Conservation (phyloP, 169 alveolate genomes). For the Hepatocystis sp. region DNA sequence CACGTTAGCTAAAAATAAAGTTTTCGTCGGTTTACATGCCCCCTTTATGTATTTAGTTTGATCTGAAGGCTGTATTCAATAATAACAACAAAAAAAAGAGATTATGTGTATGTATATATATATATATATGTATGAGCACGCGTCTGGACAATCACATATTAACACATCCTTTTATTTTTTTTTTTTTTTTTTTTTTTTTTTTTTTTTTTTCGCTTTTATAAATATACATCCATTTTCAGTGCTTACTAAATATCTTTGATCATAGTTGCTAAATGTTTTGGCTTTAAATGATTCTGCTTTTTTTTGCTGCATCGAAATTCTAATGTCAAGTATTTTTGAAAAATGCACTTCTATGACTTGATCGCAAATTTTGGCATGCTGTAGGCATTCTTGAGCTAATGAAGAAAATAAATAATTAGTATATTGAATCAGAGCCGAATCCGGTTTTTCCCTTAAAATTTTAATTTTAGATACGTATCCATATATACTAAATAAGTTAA, state of each 20-base stretch:
- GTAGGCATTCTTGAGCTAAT: constrained; percentile 78
- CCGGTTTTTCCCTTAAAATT: constrained; percentile 82
- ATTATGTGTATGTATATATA: too few species aligned
- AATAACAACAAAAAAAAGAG: neutral
- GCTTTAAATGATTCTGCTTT: constrained; percentile 41
- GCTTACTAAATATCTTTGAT: constrained; percentile 59
- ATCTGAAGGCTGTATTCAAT: constrained; percentile 65
- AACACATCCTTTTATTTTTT: too few species aligned
- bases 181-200: too few species aligned
- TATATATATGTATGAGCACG: neutral
- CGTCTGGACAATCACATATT: neutral
- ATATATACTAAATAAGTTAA: constrained; percentile 81
- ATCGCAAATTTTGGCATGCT: constrained; percentile 55
- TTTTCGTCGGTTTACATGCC: constrained; percentile 82
- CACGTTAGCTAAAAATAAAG: constrained; percentile 80
- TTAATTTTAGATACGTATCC: constrained; percentile 81
- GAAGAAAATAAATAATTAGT: constrained; percentile 79
- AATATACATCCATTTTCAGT: too few species aligned
- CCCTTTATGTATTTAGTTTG: constrained; percentile 80
- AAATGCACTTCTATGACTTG: constrained; percentile 77
- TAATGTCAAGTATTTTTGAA: constrained; percentile 79
- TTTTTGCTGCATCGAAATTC: constrained; percentile 52
- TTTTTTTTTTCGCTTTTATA: too few species aligned
- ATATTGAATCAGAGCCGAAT: constrained; percentile 83
- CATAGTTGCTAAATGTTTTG: constrained; percentile 44